Percentiles rank a stretch among this genome's conserved stretches.
phyloP scores from a whole-genome alignment of 2,329 filamentous ascomycete genomes.

The Parafenestella ontariensis region DNA sequence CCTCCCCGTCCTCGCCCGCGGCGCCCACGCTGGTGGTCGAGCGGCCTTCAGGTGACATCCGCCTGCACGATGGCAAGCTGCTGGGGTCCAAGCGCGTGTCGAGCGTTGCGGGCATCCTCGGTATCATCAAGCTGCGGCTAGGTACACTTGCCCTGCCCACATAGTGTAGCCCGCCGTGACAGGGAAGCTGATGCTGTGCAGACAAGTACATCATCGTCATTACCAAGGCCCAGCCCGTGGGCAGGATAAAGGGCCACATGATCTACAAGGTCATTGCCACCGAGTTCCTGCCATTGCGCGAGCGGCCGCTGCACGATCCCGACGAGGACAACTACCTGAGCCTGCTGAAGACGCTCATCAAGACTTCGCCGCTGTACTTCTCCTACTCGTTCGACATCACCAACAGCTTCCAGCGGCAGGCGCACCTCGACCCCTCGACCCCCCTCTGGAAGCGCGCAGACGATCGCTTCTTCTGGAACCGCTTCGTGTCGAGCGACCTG shows the following conservation, averaged over 20 bases:
- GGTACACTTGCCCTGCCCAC: constrained; percentile 62
- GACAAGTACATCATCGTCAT: constrained; percentile 98
- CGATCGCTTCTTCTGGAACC: constrained; percentile 99
- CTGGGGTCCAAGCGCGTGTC: constrained; percentile 83
- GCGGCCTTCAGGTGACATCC: constrained; percentile 87
- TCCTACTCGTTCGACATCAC: constrained; percentile 97
- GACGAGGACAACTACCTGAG: constrained; percentile 92
- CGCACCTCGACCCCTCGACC: constrained; percentile 71
- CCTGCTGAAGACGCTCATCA: constrained; percentile 81
- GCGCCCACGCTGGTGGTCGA: constrained; percentile 89
- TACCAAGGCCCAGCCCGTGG: constrained; percentile 90
- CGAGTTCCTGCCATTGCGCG: constrained; percentile 91
- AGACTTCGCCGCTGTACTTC: constrained; percentile 92
- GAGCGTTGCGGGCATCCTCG: constrained; percentile 93
- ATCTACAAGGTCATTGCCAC: constrained; percentile 91
- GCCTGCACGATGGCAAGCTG: constrained; percentile 80
- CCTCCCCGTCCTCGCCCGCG: constrained; percentile 90
- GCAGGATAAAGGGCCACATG: constrained; percentile 92
- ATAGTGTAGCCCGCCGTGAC: background rate
- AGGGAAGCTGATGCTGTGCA: constrained; percentile 24
- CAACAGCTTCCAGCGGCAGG: constrained; percentile 94
- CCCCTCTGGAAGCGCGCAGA: constrained; percentile 93
- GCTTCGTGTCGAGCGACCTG: constrained; percentile 86
- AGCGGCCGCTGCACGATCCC: constrained; percentile 86
- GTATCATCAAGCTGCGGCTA: constrained; percentile 90